Evolutionary conservation across 2,329 filamentous ascomycete species (phyloP).

Genomic region (Thelonectria rubi): DNA sequence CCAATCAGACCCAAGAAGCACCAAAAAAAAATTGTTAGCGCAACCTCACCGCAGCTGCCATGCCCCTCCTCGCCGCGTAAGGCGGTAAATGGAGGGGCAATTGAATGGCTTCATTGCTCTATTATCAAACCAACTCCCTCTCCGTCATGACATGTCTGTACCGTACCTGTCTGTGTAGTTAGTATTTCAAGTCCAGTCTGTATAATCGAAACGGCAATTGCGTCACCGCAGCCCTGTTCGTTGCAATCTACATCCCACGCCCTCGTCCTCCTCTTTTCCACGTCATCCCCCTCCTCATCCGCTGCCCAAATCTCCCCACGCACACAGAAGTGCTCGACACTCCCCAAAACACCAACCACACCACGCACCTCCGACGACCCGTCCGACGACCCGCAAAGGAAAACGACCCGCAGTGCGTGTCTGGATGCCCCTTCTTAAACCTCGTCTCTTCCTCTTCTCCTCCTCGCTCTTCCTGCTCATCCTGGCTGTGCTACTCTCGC

Average conservation of each 20-base stretch:
- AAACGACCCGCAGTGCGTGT: neutral
- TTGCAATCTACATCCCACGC: slow-evolving; percentile 12
- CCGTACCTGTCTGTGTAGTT: neutral
- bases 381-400: slow-evolving; percentile 25
- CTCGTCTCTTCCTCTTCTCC: slow-evolving; percentile 21
- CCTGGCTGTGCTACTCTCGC: slow-evolving; percentile 42
- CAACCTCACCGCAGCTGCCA: slow-evolving; percentile 2
- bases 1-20: slow-evolving; percentile 15
- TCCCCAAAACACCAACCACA: slow-evolving; percentile 13
- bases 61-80: slow-evolving; percentile 26
- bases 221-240: slow-evolving; percentile 5
- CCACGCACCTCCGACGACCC: slow-evolving; percentile 19
- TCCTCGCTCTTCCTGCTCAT: slow-evolving; percentile 38
- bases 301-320: slow-evolving; percentile 7
- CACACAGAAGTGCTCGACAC: neutral
- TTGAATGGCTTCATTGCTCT: neutral
- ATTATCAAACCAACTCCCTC: slow-evolving; percentile 1
- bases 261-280: slow-evolving; percentile 8
- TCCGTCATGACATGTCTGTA: neutral
- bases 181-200: neutral
- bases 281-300: slow-evolving; percentile 14
- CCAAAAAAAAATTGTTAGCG: slow-evolving; percentile 22
- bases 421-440: slow-evolving; percentile 26
- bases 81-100: slow-evolving; percentile 24
- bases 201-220: slow-evolving; percentile 4